Conservation (phyloP, 2,329 filamentous ascomycete genomes). For the Amauroascus verrucosus region DNA sequence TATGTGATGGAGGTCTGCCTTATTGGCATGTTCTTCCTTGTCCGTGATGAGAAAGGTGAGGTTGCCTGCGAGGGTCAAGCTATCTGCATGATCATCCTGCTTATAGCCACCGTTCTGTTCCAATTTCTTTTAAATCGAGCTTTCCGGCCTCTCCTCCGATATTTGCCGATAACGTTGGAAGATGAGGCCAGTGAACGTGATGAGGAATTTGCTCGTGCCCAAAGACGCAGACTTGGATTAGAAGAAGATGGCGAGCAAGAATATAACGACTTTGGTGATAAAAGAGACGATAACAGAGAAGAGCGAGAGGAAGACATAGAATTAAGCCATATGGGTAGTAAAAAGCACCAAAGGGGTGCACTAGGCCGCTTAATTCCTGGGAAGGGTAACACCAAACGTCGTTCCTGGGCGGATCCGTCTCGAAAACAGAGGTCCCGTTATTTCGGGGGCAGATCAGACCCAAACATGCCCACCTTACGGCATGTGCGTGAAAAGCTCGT, state of each 20-base stretch:
- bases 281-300: slow-evolving; percentile 22
- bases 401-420: slow-evolving; percentile 38
- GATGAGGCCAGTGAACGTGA: slow-evolving; percentile 90
- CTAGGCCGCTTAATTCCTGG: slow-evolving; percentile 21
- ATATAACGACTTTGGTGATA: slow-evolving; percentile 33
- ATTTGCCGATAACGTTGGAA: slow-evolving; percentile 88
- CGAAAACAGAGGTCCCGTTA: slow-evolving; percentile 33
- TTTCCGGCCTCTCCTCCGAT: slow-evolving; percentile 75
- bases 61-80: slow-evolving; percentile 63
- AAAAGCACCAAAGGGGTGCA: slow-evolving; percentile 11
- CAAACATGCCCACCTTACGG: slow-evolving; percentile 25
- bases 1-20: slow-evolving; percentile 92
- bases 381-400: slow-evolving; percentile 17
- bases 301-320: slow-evolving; percentile 41
- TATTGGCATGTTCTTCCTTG: slow-evolving; percentile 80
- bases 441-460: slow-evolving; percentile 30
- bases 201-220: slow-evolving; percentile 71
- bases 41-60: slow-evolving; percentile 45
- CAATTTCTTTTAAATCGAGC: slow-evolving; percentile 72
- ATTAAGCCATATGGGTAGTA: slow-evolving; percentile 21
- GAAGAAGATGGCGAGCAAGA: slow-evolving; percentile 43
- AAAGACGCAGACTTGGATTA: slow-evolving; percentile 59
- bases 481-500: slow-evolving; percentile 29
- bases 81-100: slow-evolving; percentile 69
- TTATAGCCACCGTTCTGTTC: slow-evolving; percentile 62